These are phyloP conservation scores for Exophiala sp. DNA, from an alignment of 2,329 filamentous ascomycete genomes.

Conservation along the genomic window DNA sequence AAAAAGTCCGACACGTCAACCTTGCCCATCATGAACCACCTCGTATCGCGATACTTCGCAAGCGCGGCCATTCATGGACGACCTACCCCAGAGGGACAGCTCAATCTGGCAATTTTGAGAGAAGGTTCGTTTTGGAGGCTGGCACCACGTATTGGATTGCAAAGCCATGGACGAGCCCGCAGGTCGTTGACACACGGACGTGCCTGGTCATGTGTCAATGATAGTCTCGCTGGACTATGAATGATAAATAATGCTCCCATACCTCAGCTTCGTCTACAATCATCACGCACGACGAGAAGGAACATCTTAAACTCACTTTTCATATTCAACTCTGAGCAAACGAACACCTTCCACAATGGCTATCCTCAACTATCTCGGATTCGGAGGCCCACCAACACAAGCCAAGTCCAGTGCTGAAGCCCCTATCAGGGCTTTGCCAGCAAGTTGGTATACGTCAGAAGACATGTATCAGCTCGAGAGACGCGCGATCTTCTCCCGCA, in stretches of 20 bases:
- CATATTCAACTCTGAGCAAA: background rate
- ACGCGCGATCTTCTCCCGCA: constrained; percentile 49
- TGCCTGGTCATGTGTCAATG: background rate
- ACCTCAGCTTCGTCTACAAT: background rate
- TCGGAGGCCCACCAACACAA: background rate
- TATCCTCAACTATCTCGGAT: constrained; percentile 7
- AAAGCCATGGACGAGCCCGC: background rate
- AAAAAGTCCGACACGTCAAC: constrained; percentile 4
- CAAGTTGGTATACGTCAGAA: constrained; percentile 50
- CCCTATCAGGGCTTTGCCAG: constrained; percentile 37
- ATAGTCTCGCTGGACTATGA: background rate
- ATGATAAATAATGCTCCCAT: background rate
- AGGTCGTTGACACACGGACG: background rate
- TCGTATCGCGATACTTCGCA: background rate
- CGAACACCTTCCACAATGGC: constrained; percentile 1
- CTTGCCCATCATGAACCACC: background rate
- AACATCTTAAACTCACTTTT: background rate
- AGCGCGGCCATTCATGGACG: background rate
- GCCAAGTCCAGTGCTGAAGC: background rate
- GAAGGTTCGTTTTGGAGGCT: background rate
- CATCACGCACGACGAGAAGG: background rate
- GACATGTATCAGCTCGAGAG: constrained; percentile 51
- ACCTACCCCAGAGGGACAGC: background rate
- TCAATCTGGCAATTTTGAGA: background rate
- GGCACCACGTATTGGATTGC: background rate